Conservation (phyloP, 129 eudicot species). For the Daucus carota region DH1_v3.0 NC_030385.2:7531501-7532000, state of each 20-base stretch:
- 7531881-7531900: not conserved
- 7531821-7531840: not conserved
- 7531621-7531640: not conserved
- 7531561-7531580: too few relatives aligned
- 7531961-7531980: slow-evolving; percentile 18
- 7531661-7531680: not conserved
- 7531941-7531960: slow-evolving; percentile 4
- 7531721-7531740: too few relatives aligned
- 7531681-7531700: not conserved
- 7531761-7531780: too few relatives aligned
- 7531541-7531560: not conserved
- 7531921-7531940: not conserved
- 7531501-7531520: slow-evolving; percentile 11
- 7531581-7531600: too few relatives aligned
- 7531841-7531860: not conserved
- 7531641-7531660: not conserved
- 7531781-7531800: not conserved
- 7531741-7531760: not conserved
- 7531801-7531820: not conserved
- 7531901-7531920: not conserved
- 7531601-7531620: not conserved
- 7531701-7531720: too few relatives aligned
- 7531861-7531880: not conserved
- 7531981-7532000: slow-evolving; percentile 3
- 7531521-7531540: slow-evolving; percentile 2